Percentiles rank a stretch among this genome's conserved stretches.
These are phyloP conservation scores for Colletotrichum incanum DNA, from an alignment of 2,329 filamentous ascomycete genomes.

Conservation along the genomic window DNA sequence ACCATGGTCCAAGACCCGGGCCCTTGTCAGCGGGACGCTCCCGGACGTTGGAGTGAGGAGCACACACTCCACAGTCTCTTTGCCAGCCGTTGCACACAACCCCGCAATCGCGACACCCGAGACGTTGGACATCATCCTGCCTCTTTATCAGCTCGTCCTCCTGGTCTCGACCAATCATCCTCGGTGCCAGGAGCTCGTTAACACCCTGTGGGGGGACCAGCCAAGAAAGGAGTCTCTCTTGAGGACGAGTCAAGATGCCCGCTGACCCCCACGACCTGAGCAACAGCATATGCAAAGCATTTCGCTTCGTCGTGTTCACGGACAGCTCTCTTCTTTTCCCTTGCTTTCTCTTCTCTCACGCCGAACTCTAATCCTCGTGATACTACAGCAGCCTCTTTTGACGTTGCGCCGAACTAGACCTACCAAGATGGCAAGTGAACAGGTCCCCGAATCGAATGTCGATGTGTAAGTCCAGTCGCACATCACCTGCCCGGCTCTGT, in stretches of 20 bases:
- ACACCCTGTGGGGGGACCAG: background rate
- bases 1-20: conserved; percentile 5
- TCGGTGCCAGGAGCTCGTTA: background rate
- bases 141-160: background rate
- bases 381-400: background rate
- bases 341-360: background rate
- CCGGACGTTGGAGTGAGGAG: background rate
- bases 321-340: background rate
- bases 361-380: conserved; percentile 9
- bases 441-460: conserved; percentile 46
- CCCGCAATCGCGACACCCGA: background rate
- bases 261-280: conserved; percentile 17
- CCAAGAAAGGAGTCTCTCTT: conserved; percentile 1
- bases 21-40: conserved; percentile 31
- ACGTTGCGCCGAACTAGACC: no score
- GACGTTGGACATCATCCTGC: background rate
- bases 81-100: background rate
- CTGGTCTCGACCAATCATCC: background rate
- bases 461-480: conserved; percentile 47
- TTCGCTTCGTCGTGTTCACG: background rate
- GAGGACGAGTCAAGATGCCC: conserved; percentile 30
- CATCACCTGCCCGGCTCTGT: no score
- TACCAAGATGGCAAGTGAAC: conserved; percentile 27
- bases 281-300: background rate
- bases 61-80: background rate